These are phyloP conservation scores for Vigna unguiculata DNA, from an alignment of 306 rosid genomes.

Conservation along the genomic window DNA sequence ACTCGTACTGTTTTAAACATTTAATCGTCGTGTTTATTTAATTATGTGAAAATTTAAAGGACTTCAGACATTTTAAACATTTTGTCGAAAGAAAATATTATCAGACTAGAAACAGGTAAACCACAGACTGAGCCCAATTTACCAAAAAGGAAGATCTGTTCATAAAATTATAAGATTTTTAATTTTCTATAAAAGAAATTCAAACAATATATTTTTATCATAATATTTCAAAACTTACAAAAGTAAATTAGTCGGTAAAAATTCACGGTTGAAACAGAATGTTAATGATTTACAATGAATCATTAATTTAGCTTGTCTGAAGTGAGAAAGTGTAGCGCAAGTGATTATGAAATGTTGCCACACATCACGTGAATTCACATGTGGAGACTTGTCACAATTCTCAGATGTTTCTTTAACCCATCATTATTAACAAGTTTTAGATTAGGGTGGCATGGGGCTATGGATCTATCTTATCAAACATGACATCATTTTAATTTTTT, in stretches of 20 bases:
- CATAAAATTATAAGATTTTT: too few relatives aligned
- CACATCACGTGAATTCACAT: slow-evolving; percentile 47
- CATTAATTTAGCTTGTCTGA: not conserved
- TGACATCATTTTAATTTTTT: not conserved
- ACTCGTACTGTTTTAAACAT: not conserved
- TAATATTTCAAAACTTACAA: too few relatives aligned
- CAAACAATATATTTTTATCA: too few relatives aligned
- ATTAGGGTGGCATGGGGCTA: slow-evolving; percentile 1
- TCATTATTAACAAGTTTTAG: not conserved
- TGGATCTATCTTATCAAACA: not conserved
- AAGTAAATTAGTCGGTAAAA: too few relatives aligned
- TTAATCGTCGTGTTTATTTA: too few relatives aligned
- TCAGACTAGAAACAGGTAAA: not conserved
- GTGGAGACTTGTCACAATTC: slow-evolving; percentile 30
- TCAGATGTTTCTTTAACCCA: not conserved
- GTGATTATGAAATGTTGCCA: slow-evolving; percentile 30
- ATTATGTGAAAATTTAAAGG: not conserved
- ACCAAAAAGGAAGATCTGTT: not conserved
- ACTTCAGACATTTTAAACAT: not conserved
- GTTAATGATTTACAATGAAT: not conserved
- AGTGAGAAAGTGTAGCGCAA: not conserved
- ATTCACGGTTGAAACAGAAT: too few relatives aligned
- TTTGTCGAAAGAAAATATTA: not conserved
- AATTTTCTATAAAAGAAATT: too few relatives aligned
- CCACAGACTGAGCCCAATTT: not conserved